Evolutionary conservation across 2,329 filamentous ascomycete species (phyloP).

Genomic region (Calycina marina): DNA sequence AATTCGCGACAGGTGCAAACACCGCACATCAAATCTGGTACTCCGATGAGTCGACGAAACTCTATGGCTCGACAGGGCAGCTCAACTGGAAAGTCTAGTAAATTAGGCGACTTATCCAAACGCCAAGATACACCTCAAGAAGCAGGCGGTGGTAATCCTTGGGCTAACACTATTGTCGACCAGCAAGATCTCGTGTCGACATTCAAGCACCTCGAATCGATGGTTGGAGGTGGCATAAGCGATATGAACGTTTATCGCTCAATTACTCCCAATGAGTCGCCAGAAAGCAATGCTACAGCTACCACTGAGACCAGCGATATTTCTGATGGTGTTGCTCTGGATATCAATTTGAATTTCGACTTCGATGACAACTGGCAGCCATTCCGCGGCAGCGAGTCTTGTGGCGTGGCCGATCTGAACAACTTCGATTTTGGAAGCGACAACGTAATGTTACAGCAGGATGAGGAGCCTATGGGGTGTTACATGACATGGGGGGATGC

Average conservation of each 20-base stretch:
- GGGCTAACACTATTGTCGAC: constrained; percentile 36
- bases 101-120: constrained; percentile 23
- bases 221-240: constrained; percentile 33
- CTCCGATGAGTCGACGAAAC: constrained; percentile 33
- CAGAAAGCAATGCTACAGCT: constrained; percentile 47
- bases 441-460: constrained; percentile 17
- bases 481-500: constrained; percentile 34
- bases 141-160: constrained; percentile 21
- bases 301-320: constrained; percentile 47
- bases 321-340: constrained; percentile 36
- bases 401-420: constrained; percentile 30
- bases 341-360: constrained; percentile 32
- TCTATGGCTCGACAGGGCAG: constrained; percentile 37
- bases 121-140: constrained; percentile 7
- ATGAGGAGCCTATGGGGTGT: constrained; percentile 16
- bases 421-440: constrained; percentile 21
- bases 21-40: constrained; percentile 27
- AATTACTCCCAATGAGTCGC: constrained; percentile 47
- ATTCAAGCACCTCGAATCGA: constrained; percentile 27
- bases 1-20: constrained; percentile 27
- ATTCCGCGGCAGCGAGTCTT: constrained; percentile 27
- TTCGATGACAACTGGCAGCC: constrained; percentile 29
- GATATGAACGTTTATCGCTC: constrained; percentile 40
- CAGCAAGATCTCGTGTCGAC: constrained; percentile 33
- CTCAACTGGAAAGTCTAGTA: constrained; percentile 6